Conservation (phyloP, 345 rosid species). For the Cochlearia excelsa region DNA sequence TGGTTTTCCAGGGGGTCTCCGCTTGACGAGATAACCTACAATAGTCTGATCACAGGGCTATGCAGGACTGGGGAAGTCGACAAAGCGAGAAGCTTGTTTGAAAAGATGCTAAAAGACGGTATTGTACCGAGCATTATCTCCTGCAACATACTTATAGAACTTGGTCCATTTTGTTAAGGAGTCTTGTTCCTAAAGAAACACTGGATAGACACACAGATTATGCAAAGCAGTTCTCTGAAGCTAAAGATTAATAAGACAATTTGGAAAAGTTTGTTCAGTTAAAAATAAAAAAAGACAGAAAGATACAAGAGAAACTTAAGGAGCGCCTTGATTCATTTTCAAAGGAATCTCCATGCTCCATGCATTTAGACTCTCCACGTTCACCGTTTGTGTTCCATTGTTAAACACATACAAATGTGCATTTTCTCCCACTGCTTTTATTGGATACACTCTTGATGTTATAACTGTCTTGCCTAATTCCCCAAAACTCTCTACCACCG, state of each 20-base stretch:
- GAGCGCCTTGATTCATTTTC: too few species aligned
- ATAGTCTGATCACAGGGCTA: slow-evolving; percentile 62
- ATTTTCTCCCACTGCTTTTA: too few species aligned
- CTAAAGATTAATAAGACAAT: background rate
- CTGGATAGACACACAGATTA: slow-evolving; percentile 17
- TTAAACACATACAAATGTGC: too few species aligned
- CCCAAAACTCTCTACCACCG: too few species aligned
- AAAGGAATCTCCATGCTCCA: too few species aligned
- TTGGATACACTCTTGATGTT: too few species aligned
- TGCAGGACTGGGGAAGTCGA: slow-evolving; percentile 64
- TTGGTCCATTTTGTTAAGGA: slow-evolving; percentile 62
- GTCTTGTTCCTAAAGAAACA: slow-evolving; percentile 28
- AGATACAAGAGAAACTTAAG: too few species aligned
- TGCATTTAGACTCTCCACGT: too few species aligned
- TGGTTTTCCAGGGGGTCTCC: slow-evolving; percentile 69
- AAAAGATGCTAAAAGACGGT: slow-evolving; percentile 68
- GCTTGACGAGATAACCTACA: slow-evolving; percentile 73
- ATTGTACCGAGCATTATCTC: slow-evolving; percentile 53
- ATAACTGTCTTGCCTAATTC: too few species aligned
- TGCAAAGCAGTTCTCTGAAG: slow-evolving; percentile 10
- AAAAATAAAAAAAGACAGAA: too few species aligned
- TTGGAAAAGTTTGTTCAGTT: too few species aligned
- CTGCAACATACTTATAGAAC: slow-evolving; percentile 68
- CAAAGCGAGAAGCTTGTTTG: slow-evolving; percentile 68
- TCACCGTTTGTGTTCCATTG: too few species aligned